Conservation (phyloP, 2,329 filamentous ascomycete genomes). For the Claviceps cyperi region DNA sequence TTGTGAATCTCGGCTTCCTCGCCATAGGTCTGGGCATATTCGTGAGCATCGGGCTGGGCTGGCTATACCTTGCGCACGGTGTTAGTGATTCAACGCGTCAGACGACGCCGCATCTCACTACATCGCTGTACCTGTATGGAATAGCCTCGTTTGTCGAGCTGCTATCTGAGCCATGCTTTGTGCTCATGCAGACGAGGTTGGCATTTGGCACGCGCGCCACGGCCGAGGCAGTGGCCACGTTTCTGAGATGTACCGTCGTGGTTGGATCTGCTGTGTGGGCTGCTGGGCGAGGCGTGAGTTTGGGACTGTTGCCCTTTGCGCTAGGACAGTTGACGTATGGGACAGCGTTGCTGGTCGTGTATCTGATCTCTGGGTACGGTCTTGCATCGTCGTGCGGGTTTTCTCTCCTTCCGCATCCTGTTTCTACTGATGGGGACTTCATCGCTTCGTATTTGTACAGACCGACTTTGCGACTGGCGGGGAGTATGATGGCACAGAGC, state of each 20-base stretch:
- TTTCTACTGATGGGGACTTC: conserved; percentile 26
- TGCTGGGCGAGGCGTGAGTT: conserved; percentile 28
- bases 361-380: conserved; percentile 44
- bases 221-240: conserved; percentile 71
- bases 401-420: conserved; percentile 44
- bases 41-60: conserved; percentile 49
- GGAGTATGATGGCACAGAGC: conserved; percentile 78
- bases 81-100: conserved; percentile 30
- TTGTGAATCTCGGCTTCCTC: conserved; percentile 80
- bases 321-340: conserved; percentile 74
- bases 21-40: conserved; percentile 54
- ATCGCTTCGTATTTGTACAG: conserved; percentile 49
- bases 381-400: conserved; percentile 47
- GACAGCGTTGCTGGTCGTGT: conserved; percentile 51
- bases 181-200: conserved; percentile 69
- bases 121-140: conserved; percentile 39
- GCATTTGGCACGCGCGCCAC: conserved; percentile 66
- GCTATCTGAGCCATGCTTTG: conserved; percentile 75
- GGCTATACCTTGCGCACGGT: conserved; percentile 48
- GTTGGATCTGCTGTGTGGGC: conserved; percentile 57
- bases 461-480: conserved; percentile 55
- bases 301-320: conserved; percentile 79
- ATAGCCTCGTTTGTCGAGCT: conserved; percentile 56
- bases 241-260: conserved; percentile 61
- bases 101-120: conserved; percentile 50